phyloP scores from a whole-genome alignment of 495 filamentous ascomycete species.

The Aspergillus conjunctus region DNA sequence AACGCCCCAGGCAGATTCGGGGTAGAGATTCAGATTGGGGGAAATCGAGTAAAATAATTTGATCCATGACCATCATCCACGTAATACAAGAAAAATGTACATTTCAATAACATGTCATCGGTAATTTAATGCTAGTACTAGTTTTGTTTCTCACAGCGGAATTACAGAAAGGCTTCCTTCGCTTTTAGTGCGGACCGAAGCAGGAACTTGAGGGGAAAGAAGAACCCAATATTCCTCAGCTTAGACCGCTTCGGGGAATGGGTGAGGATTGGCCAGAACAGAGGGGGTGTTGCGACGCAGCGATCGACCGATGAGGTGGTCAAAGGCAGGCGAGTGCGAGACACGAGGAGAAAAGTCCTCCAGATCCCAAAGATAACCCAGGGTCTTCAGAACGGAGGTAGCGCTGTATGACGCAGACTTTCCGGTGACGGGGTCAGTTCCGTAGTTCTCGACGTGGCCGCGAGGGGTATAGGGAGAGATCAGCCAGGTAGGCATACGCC shows the following conservation, averaged over 20 bases:
- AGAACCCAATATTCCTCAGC: too few relatives aligned
- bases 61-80: too few relatives aligned
- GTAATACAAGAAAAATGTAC: too few relatives aligned
- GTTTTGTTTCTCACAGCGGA: too few relatives aligned
- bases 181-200: too few relatives aligned
- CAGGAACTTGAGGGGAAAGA: too few relatives aligned
- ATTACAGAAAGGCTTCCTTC: too few relatives aligned
- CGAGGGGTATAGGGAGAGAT: slow-evolving; percentile 43
- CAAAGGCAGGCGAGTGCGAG: slow-evolving; percentile 14
- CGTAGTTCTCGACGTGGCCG: slow-evolving; percentile 13
- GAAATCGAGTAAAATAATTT: too few relatives aligned
- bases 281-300: background rate
- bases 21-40: too few relatives aligned
- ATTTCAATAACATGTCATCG: too few relatives aligned
- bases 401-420: slow-evolving; percentile 6
- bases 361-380: slow-evolving; percentile 14
- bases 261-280: slow-evolving; percentile 4
- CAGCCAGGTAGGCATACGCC: slow-evolving; percentile 49
- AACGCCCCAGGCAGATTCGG: too few relatives aligned
- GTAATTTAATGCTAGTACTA: too few relatives aligned
- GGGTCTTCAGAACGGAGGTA: slow-evolving; percentile 15
- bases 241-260: slow-evolving; percentile 15
- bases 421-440: slow-evolving; percentile 11
- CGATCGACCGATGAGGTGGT: slow-evolving; percentile 8
- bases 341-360: slow-evolving; percentile 13